A percentile compares a stretch with the other conserved stretches of the same genome.
These are phyloP conservation scores for Globisporangium alternatum DNA, from an alignment of 352 stramenopile genomes.

Conservation along the genomic window DNA sequence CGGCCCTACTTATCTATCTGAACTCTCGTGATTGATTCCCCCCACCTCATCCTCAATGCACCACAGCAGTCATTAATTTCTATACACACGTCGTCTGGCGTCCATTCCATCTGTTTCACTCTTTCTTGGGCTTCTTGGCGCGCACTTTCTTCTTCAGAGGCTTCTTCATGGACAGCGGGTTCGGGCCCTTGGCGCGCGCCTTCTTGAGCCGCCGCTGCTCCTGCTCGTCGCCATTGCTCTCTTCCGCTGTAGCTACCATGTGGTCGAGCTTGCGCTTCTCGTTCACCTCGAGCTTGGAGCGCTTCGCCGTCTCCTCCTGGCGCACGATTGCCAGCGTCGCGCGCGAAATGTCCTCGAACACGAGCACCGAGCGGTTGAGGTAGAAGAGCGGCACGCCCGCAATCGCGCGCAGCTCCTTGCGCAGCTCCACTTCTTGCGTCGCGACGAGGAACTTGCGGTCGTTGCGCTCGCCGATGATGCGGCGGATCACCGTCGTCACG, in stretches of 20 bases:
- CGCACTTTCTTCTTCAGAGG: constrained; percentile 74
- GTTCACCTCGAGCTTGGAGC: constrained; percentile 61
- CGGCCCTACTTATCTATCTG: no score
- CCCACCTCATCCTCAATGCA: no score
- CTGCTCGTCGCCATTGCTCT: constrained; percentile 13
- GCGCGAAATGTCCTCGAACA: constrained; percentile 83
- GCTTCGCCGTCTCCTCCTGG: constrained; percentile 69
- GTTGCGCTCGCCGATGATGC: constrained; percentile 55
- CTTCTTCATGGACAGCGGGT: constrained; percentile 79
- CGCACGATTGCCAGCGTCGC: constrained; percentile 78
- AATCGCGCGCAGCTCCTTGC: constrained; percentile 63
- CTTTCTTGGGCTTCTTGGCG: constrained; percentile 64
- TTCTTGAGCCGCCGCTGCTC: constrained; percentile 37
- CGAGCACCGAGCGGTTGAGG: constrained; percentile 84
- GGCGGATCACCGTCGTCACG: constrained; percentile 23
- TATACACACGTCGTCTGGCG: neutral
- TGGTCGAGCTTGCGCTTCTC: constrained; percentile 76
- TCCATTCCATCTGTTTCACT: neutral
- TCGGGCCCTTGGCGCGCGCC: constrained; percentile 63
- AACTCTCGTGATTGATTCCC: no score
- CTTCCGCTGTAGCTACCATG: constrained; percentile 22
- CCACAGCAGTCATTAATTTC: no score
- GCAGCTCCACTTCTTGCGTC: constrained; percentile 82
- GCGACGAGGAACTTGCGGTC: constrained; percentile 84
- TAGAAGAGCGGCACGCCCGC: constrained; percentile 83